Percentiles rank a stretch among this genome's conserved stretches.
phyloP scores from a whole-genome alignment of 257 asterid species.

The Salvia hispanica region DNA sequence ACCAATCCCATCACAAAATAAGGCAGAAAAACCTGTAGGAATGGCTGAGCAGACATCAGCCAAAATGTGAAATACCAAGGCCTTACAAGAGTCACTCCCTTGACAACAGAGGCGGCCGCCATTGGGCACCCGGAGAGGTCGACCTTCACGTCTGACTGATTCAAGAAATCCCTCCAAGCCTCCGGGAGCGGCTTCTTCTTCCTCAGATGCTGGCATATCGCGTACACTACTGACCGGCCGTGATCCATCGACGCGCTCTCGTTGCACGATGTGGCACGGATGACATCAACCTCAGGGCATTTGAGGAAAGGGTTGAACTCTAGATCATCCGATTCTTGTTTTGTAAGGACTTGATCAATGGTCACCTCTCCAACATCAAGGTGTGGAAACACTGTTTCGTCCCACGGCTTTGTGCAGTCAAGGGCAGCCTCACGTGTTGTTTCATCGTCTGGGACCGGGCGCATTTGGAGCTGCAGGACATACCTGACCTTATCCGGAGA shows the following conservation, averaged over 20 bases:
- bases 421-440: conserved; percentile 46
- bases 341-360: conserved; percentile 42
- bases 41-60: conserved; percentile 54
- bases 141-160: conserved; percentile 53
- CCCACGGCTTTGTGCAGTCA: conserved; percentile 65
- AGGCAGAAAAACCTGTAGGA: conserved; percentile 59
- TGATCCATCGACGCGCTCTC: conserved; percentile 71
- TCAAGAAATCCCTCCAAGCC: conserved; percentile 54
- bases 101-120: conserved; percentile 37
- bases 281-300: conserved; percentile 56
- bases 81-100: conserved; percentile 55
- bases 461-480: conserved; percentile 54
- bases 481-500: conserved; percentile 47
- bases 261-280: conserved; percentile 56
- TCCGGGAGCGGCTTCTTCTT: conserved; percentile 60
- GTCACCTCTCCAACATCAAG: conserved; percentile 52
- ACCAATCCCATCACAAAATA: conserved; percentile 54
- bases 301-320: conserved; percentile 61
- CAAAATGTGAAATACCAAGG: conserved; percentile 57
- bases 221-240: conserved; percentile 61
- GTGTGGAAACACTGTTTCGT: conserved; percentile 51
- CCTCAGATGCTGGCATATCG: conserved; percentile 61
- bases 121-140: conserved; percentile 61
- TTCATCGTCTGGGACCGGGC: conserved; percentile 53
- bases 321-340: conserved; percentile 52